Percentiles rank a stretch among this genome's conserved stretches.
Conservation (phyloP, 345 rosid genomes). For the Acer negundo region DNA sequence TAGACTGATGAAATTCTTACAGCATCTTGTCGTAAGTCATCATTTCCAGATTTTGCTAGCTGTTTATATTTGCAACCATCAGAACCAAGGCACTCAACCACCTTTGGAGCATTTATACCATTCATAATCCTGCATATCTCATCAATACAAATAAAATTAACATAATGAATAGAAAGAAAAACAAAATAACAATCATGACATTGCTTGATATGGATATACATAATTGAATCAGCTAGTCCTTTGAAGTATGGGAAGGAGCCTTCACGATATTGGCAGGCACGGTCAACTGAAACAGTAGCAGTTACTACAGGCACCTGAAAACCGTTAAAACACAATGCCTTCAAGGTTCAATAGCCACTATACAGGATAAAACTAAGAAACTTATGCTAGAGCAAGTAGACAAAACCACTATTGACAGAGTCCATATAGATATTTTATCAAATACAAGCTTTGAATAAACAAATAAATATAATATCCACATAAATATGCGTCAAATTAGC, state of each 20-base stretch:
- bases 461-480: background rate
- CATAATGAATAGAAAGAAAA: constrained; percentile 16
- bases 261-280: constrained; percentile 69
- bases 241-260: constrained; percentile 86
- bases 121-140: constrained; percentile 74
- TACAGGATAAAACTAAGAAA: constrained; percentile 13
- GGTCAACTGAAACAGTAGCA: constrained; percentile 77
- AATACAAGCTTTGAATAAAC: background rate
- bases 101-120: constrained; percentile 96
- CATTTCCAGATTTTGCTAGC: constrained; percentile 96
- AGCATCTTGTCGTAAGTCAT: constrained; percentile 99
- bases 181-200: constrained; percentile 4
- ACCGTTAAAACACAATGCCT: constrained; percentile 20
- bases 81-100: constrained; percentile 91
- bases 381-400: constrained; percentile 15
- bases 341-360: constrained; percentile 16
- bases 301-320: constrained; percentile 93
- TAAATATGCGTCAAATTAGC: background rate
- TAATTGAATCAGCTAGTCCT: constrained; percentile 80
- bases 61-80: constrained; percentile 90
- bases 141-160: constrained; percentile 26
- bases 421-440: background rate
- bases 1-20: constrained; percentile 44
- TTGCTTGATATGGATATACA: constrained; percentile 43
- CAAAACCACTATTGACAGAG: background rate